A percentile compares a stretch with the other conserved stretches of the same genome.
These are phyloP conservation scores for Lizonia empirigonia DNA, from an alignment of 2,329 filamentous ascomycete species.

Conservation along the genomic window DNA sequence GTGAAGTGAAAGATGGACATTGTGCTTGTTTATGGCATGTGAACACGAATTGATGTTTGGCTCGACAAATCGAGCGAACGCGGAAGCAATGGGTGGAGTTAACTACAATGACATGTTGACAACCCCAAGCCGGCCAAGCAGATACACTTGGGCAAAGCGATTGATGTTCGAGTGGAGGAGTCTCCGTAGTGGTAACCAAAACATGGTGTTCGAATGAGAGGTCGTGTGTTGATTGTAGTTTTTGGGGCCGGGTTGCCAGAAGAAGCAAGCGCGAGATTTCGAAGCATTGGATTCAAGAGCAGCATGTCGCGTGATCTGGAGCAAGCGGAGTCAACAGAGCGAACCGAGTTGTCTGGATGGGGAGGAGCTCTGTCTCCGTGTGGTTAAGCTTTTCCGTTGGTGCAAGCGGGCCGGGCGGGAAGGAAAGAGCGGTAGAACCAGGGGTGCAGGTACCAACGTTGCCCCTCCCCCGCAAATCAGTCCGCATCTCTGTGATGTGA, in stretches of 20 bases:
- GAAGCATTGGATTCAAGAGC: neutral
- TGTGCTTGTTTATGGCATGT: conserved; percentile 8
- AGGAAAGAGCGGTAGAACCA: conserved; percentile 1
- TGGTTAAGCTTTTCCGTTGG: conserved; percentile 9
- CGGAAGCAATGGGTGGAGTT: neutral
- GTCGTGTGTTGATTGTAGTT: neutral
- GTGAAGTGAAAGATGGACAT: neutral
- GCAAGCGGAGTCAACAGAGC: neutral
- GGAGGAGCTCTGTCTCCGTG: neutral
- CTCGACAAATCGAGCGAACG: neutral
- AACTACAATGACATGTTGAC: neutral
- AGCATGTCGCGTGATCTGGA: neutral
- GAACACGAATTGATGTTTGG: neutral
- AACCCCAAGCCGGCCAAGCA: neutral
- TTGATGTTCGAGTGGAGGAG: neutral
- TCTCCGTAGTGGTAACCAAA: neutral
- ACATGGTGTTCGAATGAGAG: conserved; percentile 2
- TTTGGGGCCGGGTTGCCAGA: neutral
- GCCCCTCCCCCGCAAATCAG: neutral
- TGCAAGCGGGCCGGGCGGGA: conserved; percentile 1
- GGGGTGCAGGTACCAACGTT: conserved; percentile 2
- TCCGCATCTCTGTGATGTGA: neutral
- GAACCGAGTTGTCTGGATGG: neutral
- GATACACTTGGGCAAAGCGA: neutral
- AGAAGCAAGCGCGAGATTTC: neutral